Base-by-base conservation (phyloP, 2,329 filamentous ascomycete species). In the Zymoseptoria brevis region DNA sequence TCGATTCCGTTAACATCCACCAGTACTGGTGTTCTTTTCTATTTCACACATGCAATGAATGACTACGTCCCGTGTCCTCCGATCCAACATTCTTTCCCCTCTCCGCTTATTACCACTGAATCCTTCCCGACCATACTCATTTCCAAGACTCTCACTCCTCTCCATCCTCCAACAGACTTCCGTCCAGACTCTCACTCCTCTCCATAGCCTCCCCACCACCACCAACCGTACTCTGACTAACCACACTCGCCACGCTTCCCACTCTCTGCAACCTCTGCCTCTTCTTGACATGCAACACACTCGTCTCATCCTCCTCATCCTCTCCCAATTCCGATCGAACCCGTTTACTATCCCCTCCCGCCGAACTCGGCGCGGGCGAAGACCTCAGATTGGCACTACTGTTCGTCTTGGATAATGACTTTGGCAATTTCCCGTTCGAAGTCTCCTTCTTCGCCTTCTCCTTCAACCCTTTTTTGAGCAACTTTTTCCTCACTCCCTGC, bases 381-480 rank as follows among this genome's bases (percentile, higher is more conserved):
- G 55, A 53, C 19, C 54, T 50, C 4, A 26, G 8, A 30, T 50
- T 49, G 5, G 54, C n/a, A 4, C 57, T 51, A 22, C 57, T 60
- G 50, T 59, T 63, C 9, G 66, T 68, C 30, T 63, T 65, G 24
- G 65, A 62, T 19, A 63, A 57, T 29, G 59, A 62, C 54, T 70
- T 71, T 0, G 64, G 61, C n/a, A 67, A 16, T 51, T 76, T 75
- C 41, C 68, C 68, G 54, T 69, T 70, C 6, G 62, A 59, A 62
- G 71, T 75, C 56, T 70, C 65, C 60, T 77, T 80, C 57, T 75
- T 76, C 60, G 76, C 73, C 56, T 78, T 75, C 45, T 76, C 75
- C 55, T 74, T 76, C 35, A 74, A 64, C n/a, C 70, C 71, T 61
- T 74, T 73, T 60, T 75, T 73, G 51, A 74, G 64, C 56, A 72